phyloP scores from a whole-genome alignment of 495 filamentous ascomycete species.

The Xylaria flabelliformis region DNA sequence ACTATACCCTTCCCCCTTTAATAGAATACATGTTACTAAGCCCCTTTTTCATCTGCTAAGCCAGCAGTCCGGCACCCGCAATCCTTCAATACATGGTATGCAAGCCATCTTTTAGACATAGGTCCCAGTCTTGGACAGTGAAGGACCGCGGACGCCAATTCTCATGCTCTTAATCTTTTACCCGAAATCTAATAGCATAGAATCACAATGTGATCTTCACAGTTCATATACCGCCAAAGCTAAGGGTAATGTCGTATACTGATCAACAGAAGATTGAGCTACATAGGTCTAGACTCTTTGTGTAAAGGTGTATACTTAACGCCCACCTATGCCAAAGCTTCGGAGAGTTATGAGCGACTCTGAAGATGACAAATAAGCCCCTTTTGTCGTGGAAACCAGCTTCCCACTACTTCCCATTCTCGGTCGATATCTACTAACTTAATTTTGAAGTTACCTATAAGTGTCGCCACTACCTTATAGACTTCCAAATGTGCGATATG shows the following conservation, averaged over 20 bases:
- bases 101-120: too few species aligned
- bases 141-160: too few species aligned
- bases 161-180: neutral
- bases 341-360: neutral
- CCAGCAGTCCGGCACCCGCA: too few species aligned
- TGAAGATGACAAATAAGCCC: constrained; percentile 21
- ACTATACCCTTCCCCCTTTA: too few species aligned
- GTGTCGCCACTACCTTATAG: constrained; percentile 52
- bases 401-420: constrained; percentile 48
- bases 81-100: too few species aligned
- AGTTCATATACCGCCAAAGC: neutral
- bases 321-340: neutral
- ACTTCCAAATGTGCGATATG: constrained; percentile 49
- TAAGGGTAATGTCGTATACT: neutral
- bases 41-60: too few species aligned
- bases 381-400: constrained; percentile 48
- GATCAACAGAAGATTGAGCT: neutral
- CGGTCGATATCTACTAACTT: constrained; percentile 40
- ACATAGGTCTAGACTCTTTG: neutral
- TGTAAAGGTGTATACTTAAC: neutral
- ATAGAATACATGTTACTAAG: too few species aligned
- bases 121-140: too few species aligned
- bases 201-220: neutral
- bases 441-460: constrained; percentile 43
- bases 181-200: neutral